Conservation (phyloP, 2,329 filamentous ascomycete genomes). For the Colletotrichum eleusines region DNA sequence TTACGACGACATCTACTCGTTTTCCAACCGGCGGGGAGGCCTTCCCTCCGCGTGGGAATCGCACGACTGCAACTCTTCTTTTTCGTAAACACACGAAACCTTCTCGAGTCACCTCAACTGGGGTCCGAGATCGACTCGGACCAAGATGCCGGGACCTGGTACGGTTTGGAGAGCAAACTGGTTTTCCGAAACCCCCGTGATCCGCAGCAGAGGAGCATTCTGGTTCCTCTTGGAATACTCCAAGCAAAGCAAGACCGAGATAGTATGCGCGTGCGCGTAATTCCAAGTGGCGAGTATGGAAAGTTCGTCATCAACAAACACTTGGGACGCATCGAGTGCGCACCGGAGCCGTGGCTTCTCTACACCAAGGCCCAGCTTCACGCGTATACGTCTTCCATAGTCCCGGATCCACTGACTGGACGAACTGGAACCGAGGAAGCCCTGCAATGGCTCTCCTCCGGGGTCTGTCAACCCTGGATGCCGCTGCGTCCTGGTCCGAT, state of each 20-base stretch:
- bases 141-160: slow-evolving; percentile 71
- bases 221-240: slow-evolving; percentile 63
- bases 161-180: slow-evolving; percentile 70
- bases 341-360: slow-evolving; percentile 65
- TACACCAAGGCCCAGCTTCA: slow-evolving; percentile 71
- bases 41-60: slow-evolving; percentile 62
- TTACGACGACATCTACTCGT: slow-evolving; percentile 56
- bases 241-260: slow-evolving; percentile 28
- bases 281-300: slow-evolving; percentile 55
- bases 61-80: slow-evolving; percentile 67
- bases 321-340: slow-evolving; percentile 67
- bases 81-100: slow-evolving; percentile 55
- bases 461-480: slow-evolving; percentile 63
- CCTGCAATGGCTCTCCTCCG: slow-evolving; percentile 61
- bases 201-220: slow-evolving; percentile 58
- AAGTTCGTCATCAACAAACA: slow-evolving; percentile 66
- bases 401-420: slow-evolving; percentile 69
- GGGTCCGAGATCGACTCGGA: slow-evolving; percentile 63
- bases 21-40: slow-evolving; percentile 54
- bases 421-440: slow-evolving; percentile 73
- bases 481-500: slow-evolving; percentile 43
- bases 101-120: slow-evolving; percentile 64
- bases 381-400: slow-evolving; percentile 68
- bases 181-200: slow-evolving; percentile 63
- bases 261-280: slow-evolving; percentile 47